A percentile compares a stretch with the other conserved stretches of the same genome.
These are phyloP conservation scores for Rhipidocladum racemiflorum DNA, from an alignment of 176 grass and related monocot genomes.

Conservation along the genomic window DNA sequence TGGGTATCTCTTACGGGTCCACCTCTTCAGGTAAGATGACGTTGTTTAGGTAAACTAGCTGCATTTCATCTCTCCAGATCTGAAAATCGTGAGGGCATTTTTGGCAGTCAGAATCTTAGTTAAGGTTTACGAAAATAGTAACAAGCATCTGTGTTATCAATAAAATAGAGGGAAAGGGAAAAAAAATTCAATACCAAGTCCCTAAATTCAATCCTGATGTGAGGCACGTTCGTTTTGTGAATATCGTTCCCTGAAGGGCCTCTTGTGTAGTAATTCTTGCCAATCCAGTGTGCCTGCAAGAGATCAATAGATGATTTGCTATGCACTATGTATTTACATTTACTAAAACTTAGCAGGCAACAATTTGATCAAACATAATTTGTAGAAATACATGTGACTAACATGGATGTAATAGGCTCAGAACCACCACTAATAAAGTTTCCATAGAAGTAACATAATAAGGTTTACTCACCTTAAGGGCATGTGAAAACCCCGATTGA, in stretches of 20 bases:
- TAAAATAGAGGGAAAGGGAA: not conserved
- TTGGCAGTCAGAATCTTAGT: slow-evolving; percentile 1
- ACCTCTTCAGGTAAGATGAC: slow-evolving; percentile 60
- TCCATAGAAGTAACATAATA: not conserved
- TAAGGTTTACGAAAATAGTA: not conserved
- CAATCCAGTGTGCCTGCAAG: slow-evolving; percentile 92
- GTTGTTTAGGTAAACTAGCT: slow-evolving; percentile 68
- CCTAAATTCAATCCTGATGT: slow-evolving; percentile 87
- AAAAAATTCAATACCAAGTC: slow-evolving; percentile 49
- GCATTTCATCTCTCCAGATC: slow-evolving; percentile 99
- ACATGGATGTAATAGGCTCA: slow-evolving; percentile 15
- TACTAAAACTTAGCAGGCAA: slow-evolving; percentile 12
- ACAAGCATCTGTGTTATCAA: not conserved
- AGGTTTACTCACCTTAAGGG: slow-evolving; percentile 56
- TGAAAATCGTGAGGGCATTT: slow-evolving; percentile 31
- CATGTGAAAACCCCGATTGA: slow-evolving; percentile 96
- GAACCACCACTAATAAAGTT: not conserved
- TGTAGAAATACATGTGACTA: not conserved
- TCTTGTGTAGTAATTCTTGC: slow-evolving; percentile 78
- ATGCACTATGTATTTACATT: not conserved
- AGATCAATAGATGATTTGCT: not conserved
- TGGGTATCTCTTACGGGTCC: slow-evolving; percentile 43
- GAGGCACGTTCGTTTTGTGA: slow-evolving; percentile 90
- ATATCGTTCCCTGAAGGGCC: slow-evolving; percentile 83
- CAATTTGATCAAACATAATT: not conserved